Evolutionary conservation across 208 protist species (phyloP).

Genomic region (Leishmania tarentolae): DNA sequence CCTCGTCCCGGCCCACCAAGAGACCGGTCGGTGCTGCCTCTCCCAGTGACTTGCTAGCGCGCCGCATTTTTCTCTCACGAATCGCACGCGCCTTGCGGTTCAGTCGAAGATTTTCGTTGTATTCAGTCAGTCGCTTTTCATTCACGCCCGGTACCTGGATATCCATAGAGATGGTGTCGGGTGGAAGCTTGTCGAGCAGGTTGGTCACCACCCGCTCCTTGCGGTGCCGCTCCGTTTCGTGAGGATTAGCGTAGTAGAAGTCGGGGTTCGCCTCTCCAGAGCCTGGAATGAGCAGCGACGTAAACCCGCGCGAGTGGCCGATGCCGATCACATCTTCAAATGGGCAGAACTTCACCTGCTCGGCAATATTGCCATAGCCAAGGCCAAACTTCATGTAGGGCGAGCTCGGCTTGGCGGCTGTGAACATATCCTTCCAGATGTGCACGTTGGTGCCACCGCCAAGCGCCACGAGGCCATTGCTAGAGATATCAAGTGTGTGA

Average conservation of each 20-base stretch:
- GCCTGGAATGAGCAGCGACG: slow-evolving; percentile 87
- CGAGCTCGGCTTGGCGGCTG: slow-evolving; percentile 62
- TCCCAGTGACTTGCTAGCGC: slow-evolving; percentile 56
- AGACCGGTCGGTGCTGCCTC: slow-evolving; percentile 25
- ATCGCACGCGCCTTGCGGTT: slow-evolving; percentile 83
- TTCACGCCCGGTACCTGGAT: slow-evolving; percentile 86
- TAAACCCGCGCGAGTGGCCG: slow-evolving; percentile 89
- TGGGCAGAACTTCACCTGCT: slow-evolving; percentile 81
- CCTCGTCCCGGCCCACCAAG: slow-evolving; percentile 61
- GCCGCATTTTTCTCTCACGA: slow-evolving; percentile 84
- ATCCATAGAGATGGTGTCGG: slow-evolving; percentile 92
- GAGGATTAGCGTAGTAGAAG: slow-evolving; percentile 94
- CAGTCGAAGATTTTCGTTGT: slow-evolving; percentile 82
- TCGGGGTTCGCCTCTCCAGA: slow-evolving; percentile 92
- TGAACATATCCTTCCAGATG: slow-evolving; percentile 90
- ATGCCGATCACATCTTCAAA: slow-evolving; percentile 93
- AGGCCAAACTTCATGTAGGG: slow-evolving; percentile 89
- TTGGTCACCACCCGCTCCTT: slow-evolving; percentile 87
- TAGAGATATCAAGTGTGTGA: slow-evolving; percentile 83
- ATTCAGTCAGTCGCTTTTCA: slow-evolving; percentile 74
- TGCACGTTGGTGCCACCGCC: slow-evolving; percentile 81
- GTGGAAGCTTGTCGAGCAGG: slow-evolving; percentile 93
- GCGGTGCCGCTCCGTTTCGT: slow-evolving; percentile 91
- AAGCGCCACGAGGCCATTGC: slow-evolving; percentile 86
- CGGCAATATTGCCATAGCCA: slow-evolving; percentile 87